Percentiles rank a stretch among this genome's conserved stretches.
Conservation (phyloP, 345 rosid species). For the Eutrema heterophyllum region DNA sequence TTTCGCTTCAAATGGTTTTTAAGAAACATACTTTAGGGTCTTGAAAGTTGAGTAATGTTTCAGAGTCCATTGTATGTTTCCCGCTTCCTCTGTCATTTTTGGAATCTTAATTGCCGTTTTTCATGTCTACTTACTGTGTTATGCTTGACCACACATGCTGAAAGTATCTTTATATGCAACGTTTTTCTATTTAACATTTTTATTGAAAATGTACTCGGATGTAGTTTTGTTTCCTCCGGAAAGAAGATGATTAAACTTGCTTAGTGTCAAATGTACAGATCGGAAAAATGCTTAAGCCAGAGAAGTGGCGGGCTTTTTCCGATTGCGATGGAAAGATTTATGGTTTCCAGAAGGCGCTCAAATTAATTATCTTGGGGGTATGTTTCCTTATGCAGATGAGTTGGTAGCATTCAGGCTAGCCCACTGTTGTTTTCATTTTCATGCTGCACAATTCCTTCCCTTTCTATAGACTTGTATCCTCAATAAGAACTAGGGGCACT, state of each 20-base stretch:
- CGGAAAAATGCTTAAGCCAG: conserved; percentile 74
- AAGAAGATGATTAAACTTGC: background rate
- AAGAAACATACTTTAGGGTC: background rate
- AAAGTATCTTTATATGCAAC: background rate
- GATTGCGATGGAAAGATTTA: conserved; percentile 68
- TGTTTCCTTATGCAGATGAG: conserved; percentile 15
- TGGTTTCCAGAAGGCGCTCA: conserved; percentile 67
- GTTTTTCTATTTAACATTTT: too few relatives aligned
- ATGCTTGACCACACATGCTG: background rate
- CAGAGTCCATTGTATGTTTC: background rate
- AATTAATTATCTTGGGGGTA: conserved; percentile 67
- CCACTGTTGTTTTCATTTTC: background rate
- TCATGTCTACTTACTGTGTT: background rate
- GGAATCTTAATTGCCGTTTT: background rate
- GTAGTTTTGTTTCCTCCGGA: background rate
- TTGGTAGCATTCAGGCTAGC: background rate
- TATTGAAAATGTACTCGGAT: background rate
- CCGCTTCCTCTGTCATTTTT: background rate
- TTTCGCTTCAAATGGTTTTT: background rate
- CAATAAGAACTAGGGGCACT: background rate
- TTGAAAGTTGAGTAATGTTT: background rate
- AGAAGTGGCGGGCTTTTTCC: conserved; percentile 66
- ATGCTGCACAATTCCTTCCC: too few relatives aligned
- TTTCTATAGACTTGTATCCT: background rate
- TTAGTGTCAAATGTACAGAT: conserved; percentile 41